phyloP scores from a whole-genome alignment of 2,329 filamentous ascomycete genomes.

The Magnaporthiopsis incrustans region DNA sequence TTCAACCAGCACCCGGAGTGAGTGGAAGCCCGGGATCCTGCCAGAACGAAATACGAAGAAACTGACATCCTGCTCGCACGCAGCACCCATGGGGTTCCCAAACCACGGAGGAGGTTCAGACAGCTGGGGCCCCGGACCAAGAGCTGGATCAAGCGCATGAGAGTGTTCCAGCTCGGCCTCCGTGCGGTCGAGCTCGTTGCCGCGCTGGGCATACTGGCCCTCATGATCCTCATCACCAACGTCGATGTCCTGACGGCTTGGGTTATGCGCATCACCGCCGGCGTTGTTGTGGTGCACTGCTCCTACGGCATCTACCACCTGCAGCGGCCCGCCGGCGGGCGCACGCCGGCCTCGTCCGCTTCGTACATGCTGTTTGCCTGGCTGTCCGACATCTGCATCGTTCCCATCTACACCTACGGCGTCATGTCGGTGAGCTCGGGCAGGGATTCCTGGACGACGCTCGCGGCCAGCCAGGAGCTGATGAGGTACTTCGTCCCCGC shows the following conservation, averaged over 20 bases:
- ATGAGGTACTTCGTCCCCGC: slow-evolving; percentile 54
- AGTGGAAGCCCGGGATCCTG: slow-evolving; percentile 20
- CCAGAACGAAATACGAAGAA: not conserved
- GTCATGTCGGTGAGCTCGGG: slow-evolving; percentile 38
- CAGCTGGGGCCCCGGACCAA: slow-evolving; percentile 66
- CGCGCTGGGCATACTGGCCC: slow-evolving; percentile 62
- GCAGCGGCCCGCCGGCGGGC: slow-evolving; percentile 56
- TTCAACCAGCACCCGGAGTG: slow-evolving; percentile 87
- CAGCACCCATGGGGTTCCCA: slow-evolving; percentile 55
- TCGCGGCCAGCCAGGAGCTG: slow-evolving; percentile 51
- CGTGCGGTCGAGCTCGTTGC: slow-evolving; percentile 60
- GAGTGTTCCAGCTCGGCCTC: slow-evolving; percentile 61
- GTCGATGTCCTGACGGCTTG: slow-evolving; percentile 58
- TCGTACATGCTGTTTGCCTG: slow-evolving; percentile 84
- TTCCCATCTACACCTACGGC: slow-evolving; percentile 50
- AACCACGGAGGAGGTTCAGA: slow-evolving; percentile 52
- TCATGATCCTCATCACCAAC: slow-evolving; percentile 69
- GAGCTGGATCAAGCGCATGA: slow-evolving; percentile 58
- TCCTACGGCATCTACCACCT: slow-evolving; percentile 79
- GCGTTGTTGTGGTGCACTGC: slow-evolving; percentile 63
- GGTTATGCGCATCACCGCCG: slow-evolving; percentile 69
- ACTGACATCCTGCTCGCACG: slow-evolving; percentile 18
- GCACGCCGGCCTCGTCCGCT: slow-evolving; percentile 71
- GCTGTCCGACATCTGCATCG: slow-evolving; percentile 55
- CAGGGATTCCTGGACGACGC: slow-evolving; percentile 53